phyloP scores from a whole-genome alignment of 768 basidiomycete species.

The Serendipita vermifera region DNA sequence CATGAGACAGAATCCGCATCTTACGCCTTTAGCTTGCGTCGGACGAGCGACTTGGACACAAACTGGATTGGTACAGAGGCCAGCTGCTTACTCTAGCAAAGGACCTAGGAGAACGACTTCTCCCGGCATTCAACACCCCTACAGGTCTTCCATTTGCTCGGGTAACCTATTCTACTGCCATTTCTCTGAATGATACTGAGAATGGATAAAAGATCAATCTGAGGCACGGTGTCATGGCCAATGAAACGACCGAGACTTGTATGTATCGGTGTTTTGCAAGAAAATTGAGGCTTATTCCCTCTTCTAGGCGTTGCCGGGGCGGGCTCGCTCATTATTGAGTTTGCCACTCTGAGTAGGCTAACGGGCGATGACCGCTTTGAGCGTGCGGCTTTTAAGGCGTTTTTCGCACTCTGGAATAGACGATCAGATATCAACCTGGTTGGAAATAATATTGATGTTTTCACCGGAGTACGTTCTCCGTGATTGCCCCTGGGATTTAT shows the following conservation, averaged over 20 bases:
- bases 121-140: slow-evolving; percentile 84
- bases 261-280: slow-evolving; percentile 22
- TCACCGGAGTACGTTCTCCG: slow-evolving; percentile 51
- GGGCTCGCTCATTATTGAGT: slow-evolving; percentile 86
- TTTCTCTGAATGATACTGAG: slow-evolving; percentile 10
- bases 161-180: slow-evolving; percentile 32
- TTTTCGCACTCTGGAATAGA: slow-evolving; percentile 88
- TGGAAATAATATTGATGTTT: slow-evolving; percentile 76
- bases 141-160: slow-evolving; percentile 90
- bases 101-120: slow-evolving; percentile 72
- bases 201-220: slow-evolving; percentile 53
- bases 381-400: slow-evolving; percentile 77
- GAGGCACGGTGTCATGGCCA: slow-evolving; percentile 57
- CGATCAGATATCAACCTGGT: slow-evolving; percentile 73
- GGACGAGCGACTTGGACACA: slow-evolving; percentile 48
- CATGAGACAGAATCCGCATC: slow-evolving; percentile 13
- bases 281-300: slow-evolving; percentile 6
- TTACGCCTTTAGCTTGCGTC: slow-evolving; percentile 35
- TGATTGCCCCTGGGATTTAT: neutral
- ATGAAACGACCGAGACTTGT: slow-evolving; percentile 81
- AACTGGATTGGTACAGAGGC: slow-evolving; percentile 71
- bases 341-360: slow-evolving; percentile 81
- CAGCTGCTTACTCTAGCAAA: slow-evolving; percentile 52
- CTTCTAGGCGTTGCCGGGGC: slow-evolving; percentile 75
- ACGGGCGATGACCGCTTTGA: slow-evolving; percentile 87